phyloP scores from a whole-genome alignment of 352 stramenopile species.

The Phytophthora sansomeana region DNA sequence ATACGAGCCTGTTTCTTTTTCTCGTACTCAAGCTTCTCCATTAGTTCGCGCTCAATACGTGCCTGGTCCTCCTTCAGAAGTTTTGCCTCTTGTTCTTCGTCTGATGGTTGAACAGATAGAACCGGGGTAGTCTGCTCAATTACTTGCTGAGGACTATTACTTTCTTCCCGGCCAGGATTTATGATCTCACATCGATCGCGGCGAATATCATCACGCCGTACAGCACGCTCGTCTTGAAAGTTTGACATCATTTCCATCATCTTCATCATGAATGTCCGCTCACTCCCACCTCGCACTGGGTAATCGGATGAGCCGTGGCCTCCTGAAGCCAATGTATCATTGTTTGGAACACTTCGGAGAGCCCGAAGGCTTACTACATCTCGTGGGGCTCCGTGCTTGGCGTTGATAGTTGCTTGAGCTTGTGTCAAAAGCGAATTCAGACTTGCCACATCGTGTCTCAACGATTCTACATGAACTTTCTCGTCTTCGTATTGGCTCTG shows the following conservation, averaged over 20 bases:
- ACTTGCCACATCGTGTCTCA: constrained; percentile 72
- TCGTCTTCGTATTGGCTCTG: constrained; percentile 84
- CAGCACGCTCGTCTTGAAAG: constrained; percentile 21
- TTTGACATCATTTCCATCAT: constrained; percentile 78
- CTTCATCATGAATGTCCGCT: constrained; percentile 60
- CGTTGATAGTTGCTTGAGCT: constrained; percentile 59
- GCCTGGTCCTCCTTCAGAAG: constrained; percentile 46
- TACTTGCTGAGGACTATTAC: not conserved
- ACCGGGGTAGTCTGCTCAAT: not conserved
- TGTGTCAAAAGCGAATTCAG: constrained; percentile 72
- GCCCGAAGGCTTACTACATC: constrained; percentile 17
- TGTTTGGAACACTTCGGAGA: constrained; percentile 2
- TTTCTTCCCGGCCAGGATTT: not conserved
- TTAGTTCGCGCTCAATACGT: constrained; percentile 51
- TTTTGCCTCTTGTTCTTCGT: constrained; percentile 55
- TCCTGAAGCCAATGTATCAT: constrained; percentile 4
- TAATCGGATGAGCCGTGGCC: not conserved
- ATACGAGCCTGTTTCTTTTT: constrained; percentile 43
- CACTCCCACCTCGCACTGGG: constrained; percentile 17
- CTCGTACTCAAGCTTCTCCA: constrained; percentile 64
- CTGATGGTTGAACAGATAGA: constrained; percentile 1
- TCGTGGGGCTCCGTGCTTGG: constrained; percentile 37
- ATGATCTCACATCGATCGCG: not conserved
- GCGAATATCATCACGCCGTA: not conserved
- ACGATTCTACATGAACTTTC: constrained; percentile 69